These are phyloP conservation scores for Nevesoporus exiguus DNA, from an alignment of 768 basidiomycete genomes.

Conservation along the genomic window DNA sequence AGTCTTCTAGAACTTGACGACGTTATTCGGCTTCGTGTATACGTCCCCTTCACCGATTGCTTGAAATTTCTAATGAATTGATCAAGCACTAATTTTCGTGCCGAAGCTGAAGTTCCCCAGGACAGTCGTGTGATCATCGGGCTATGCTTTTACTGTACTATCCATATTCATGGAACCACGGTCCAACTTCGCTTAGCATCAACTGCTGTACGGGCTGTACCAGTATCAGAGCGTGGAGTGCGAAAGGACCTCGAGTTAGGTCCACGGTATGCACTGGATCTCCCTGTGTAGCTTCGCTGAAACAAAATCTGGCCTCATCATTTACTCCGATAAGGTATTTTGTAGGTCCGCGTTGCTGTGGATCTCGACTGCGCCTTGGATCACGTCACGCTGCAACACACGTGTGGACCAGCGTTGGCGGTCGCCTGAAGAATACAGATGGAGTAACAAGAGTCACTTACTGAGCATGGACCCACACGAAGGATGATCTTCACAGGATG, in stretches of 20 bases:
- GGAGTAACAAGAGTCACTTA: neutral
- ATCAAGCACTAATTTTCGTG: neutral
- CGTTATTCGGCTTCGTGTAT: constrained; percentile 1
- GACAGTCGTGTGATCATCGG: neutral
- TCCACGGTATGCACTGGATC: neutral
- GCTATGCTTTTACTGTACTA: neutral
- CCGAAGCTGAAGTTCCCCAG: too few species aligned
- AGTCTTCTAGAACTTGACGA: constrained; percentile 46
- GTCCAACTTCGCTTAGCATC: neutral
- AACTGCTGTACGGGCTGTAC: constrained; percentile 16
- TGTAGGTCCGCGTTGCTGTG: constrained; percentile 25
- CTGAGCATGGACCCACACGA: constrained; percentile 1
- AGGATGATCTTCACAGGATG: constrained; percentile 11
- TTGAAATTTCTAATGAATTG: neutral
- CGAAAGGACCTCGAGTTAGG: neutral
- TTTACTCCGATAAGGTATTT: constrained; percentile 5
- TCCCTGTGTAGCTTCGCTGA: constrained; percentile 5
- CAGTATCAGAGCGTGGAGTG: neutral
- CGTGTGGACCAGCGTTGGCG: neutral
- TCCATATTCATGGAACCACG: neutral
- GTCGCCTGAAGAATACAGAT: constrained; percentile 1
- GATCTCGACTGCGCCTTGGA: constrained; percentile 4
- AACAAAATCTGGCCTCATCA: neutral
- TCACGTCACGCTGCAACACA: neutral
- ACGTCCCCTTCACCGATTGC: neutral